These are phyloP conservation scores for Xylaria acuta DNA, from an alignment of 495 filamentous ascomycete genomes.

Conservation along the genomic window DNA sequence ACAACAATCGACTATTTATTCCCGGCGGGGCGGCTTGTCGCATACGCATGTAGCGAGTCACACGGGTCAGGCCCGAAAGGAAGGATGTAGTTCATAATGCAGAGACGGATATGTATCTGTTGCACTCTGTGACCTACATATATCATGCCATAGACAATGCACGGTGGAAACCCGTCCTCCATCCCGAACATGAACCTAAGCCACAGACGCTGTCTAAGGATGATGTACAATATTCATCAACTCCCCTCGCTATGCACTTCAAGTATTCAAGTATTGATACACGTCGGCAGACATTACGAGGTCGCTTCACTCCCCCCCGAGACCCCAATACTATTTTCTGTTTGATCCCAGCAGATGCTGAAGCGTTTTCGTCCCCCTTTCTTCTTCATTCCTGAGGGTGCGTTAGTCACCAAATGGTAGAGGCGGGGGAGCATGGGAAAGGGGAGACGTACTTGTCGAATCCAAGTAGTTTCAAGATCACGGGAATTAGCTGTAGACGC, in stretches of 20 bases:
- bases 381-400: constrained; percentile 32
- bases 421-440: not conserved
- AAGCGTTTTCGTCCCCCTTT: constrained; percentile 36
- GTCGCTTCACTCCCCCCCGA: constrained; percentile 5
- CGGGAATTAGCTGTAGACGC: constrained; percentile 88
- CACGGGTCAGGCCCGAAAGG: not conserved
- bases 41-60: not conserved
- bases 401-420: constrained; percentile 20
- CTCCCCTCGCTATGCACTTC: constrained; percentile 36
- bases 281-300: constrained; percentile 21
- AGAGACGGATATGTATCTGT: not conserved
- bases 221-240: constrained; percentile 13
- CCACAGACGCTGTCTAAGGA: constrained; percentile 20
- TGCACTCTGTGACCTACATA: not conserved
- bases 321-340: constrained; percentile 18
- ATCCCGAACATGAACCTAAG: not conserved
- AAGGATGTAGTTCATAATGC: not conserved
- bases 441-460: constrained; percentile 78
- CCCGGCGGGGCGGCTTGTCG: not conserved
- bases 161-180: not conserved
- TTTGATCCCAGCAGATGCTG: constrained; percentile 33
- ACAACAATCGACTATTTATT: not conserved
- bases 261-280: constrained; percentile 24
- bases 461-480: constrained; percentile 86
- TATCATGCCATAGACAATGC: not conserved